Conservation (phyloP, 2,329 filamentous ascomycete species). For the Tolypocladium album region DNA sequence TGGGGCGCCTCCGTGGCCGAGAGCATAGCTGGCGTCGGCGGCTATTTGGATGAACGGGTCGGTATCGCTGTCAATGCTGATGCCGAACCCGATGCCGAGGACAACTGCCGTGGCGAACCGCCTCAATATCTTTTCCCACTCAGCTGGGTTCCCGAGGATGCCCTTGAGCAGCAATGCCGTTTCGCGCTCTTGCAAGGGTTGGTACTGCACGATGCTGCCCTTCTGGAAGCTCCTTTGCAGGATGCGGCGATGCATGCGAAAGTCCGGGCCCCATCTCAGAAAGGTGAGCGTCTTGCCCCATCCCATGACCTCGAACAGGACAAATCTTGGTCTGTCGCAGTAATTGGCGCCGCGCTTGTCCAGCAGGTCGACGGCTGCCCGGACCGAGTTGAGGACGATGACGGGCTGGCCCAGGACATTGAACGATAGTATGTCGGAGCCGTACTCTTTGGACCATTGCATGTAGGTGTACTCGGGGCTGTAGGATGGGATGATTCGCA, state of each 20-base stretch:
- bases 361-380: slow-evolving; percentile 30
- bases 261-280: slow-evolving; percentile 28
- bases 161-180: slow-evolving; percentile 16
- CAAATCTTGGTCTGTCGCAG: slow-evolving; percentile 32
- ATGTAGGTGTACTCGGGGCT: slow-evolving; percentile 20
- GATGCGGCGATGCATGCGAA: slow-evolving; percentile 31
- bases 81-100: slow-evolving; percentile 31
- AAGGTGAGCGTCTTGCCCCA: slow-evolving; percentile 36
- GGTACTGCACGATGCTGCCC: slow-evolving; percentile 22
- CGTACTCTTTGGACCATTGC: slow-evolving; percentile 35
- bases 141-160: slow-evolving; percentile 17
- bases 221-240: slow-evolving; percentile 32
- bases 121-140: slow-evolving; percentile 25
- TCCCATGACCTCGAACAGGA: slow-evolving; percentile 30
- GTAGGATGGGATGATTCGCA: slow-evolving; percentile 27
- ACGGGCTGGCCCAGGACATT: slow-evolving; percentile 22
- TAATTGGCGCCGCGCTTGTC: slow-evolving; percentile 34
- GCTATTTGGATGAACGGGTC: slow-evolving; percentile 31
- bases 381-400: slow-evolving; percentile 32
- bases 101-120: slow-evolving; percentile 30
- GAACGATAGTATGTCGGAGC: slow-evolving; percentile 25
- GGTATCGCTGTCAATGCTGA: slow-evolving; percentile 22
- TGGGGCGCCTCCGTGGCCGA: slow-evolving; percentile 17
- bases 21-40: slow-evolving; percentile 15
- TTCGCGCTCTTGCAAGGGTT: slow-evolving; percentile 23